Evolutionary conservation across 2,329 filamentous ascomycete species (phyloP).

Genomic region (Periconia digitata): DNA sequence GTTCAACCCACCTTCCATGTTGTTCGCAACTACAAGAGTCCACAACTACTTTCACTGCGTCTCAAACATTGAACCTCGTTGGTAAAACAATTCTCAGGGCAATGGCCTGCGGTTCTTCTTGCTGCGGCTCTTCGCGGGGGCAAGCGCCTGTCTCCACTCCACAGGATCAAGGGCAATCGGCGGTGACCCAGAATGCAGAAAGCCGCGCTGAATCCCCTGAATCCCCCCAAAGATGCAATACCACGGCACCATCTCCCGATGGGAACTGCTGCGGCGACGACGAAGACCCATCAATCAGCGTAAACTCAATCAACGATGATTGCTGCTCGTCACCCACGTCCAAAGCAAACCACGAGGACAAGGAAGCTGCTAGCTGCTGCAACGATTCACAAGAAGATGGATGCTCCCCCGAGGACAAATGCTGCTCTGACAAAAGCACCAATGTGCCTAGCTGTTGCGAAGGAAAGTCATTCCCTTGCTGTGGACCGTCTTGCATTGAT

Average conservation of each 20-base stretch:
- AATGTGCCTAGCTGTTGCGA: constrained; percentile 5
- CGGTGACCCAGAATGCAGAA: background rate
- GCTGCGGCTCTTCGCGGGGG: constrained; percentile 10
- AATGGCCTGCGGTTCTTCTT: constrained; percentile 19
- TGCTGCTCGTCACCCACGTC: background rate
- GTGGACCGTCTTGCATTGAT: constrained; percentile 7
- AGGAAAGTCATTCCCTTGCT: constrained; percentile 10
- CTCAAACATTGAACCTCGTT: background rate
- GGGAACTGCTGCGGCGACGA: background rate
- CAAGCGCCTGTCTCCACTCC: background rate
- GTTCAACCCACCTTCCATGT: background rate
- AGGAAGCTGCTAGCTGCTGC: background rate
- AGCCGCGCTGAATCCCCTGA: background rate
- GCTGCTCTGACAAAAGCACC: background rate
- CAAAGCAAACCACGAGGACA: background rate
- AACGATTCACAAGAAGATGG: background rate
- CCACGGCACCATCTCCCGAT: background rate
- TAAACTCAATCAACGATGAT: no score
- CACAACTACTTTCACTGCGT: no score
- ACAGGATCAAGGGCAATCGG: background rate
- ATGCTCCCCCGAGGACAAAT: background rate
- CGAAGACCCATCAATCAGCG: no score
- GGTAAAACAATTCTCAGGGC: background rate
- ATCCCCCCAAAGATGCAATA: background rate
- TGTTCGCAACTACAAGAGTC: background rate